These are phyloP conservation scores for Lasiosphaeris hirsuta DNA, from an alignment of 495 filamentous ascomycete genomes.

Conservation along the genomic window DNA sequence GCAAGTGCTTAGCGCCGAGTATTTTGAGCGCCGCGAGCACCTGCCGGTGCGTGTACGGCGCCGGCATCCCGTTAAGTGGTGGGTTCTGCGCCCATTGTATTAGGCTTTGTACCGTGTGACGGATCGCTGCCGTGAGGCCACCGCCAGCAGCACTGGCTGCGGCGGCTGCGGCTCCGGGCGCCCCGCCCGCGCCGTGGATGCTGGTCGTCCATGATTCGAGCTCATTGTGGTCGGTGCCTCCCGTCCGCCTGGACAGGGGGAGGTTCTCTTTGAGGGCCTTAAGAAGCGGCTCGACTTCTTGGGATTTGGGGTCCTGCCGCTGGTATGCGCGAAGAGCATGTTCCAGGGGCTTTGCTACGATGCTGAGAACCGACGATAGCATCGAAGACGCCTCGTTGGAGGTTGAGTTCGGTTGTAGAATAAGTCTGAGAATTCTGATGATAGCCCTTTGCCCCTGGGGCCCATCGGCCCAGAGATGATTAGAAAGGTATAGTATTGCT, in stretches of 20 bases:
- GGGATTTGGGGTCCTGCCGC: conserved; percentile 60
- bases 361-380: conserved; percentile 77
- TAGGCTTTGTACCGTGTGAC: conserved; percentile 64
- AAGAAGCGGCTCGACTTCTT: conserved; percentile 70
- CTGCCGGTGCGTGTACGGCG: conserved; percentile 77
- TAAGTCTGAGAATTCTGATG: conserved; percentile 71
- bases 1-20: conserved; percentile 61
- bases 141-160: conserved; percentile 36
- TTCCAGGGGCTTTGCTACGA: conserved; percentile 74
- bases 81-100: conserved; percentile 69
- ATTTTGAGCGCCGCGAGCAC: conserved; percentile 63
- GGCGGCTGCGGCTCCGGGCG: conserved; percentile 19
- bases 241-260: conserved; percentile 59
- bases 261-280: conserved; percentile 66
- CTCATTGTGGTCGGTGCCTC: conserved; percentile 64
- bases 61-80: conserved; percentile 61
- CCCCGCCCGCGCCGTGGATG: conserved; percentile 9
- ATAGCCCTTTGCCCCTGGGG: conserved; percentile 54
- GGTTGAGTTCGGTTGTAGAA: conserved; percentile 71
- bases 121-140: conserved; percentile 59
- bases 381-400: conserved; percentile 78
- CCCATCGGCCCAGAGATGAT: conserved; percentile 68
- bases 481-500: conserved; percentile 75
- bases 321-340: conserved; percentile 71
- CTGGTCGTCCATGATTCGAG: conserved; percentile 68